Evolutionary conservation across 139 green algal genomes (phyloP).

Genomic region (Limnomonas spitsbergensis): DNA sequence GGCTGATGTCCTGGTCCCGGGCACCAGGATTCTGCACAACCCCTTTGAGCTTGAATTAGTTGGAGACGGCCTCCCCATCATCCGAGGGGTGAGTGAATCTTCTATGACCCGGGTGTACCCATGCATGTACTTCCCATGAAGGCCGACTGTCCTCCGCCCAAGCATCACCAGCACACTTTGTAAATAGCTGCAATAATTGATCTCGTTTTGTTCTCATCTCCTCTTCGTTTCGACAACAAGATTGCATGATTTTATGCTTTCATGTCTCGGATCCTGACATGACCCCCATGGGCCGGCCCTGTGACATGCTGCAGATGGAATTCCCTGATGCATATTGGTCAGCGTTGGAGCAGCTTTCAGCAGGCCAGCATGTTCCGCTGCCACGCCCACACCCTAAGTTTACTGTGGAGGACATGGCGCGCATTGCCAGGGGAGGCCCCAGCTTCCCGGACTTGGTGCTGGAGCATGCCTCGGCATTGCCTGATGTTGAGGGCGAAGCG

Average conservation of each 20-base stretch:
- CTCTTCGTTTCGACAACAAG: neutral
- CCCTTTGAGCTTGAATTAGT: constrained; percentile 45
- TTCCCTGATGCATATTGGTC: constrained; percentile 48
- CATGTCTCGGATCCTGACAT: neutral
- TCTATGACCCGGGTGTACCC: too few species aligned
- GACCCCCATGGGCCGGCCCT: too few species aligned
- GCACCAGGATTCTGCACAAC: constrained; percentile 24
- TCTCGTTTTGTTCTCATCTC: neutral
- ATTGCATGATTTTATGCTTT: neutral
- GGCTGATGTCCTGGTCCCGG: constrained; percentile 28
- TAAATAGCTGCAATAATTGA: too few species aligned
- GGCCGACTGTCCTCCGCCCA: too few species aligned
- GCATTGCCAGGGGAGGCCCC: constrained; percentile 16
- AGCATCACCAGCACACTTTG: too few species aligned
- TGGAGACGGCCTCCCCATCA: constrained; percentile 44
- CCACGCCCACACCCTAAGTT: constrained; percentile 60
- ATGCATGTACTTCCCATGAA: too few species aligned
- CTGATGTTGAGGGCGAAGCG: neutral
- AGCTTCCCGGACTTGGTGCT: constrained; percentile 40
- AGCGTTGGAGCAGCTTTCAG: constrained; percentile 22
- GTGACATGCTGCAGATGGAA: constrained; percentile 39
- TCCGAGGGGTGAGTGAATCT: constrained; percentile 39
- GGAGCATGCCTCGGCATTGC: constrained; percentile 43
- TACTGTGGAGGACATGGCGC: constrained; percentile 30
- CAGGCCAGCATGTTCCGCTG: constrained; percentile 26